phyloP scores from a whole-genome alignment of 176 grass and related monocot species.

The Musa schizocarpa region DNA sequence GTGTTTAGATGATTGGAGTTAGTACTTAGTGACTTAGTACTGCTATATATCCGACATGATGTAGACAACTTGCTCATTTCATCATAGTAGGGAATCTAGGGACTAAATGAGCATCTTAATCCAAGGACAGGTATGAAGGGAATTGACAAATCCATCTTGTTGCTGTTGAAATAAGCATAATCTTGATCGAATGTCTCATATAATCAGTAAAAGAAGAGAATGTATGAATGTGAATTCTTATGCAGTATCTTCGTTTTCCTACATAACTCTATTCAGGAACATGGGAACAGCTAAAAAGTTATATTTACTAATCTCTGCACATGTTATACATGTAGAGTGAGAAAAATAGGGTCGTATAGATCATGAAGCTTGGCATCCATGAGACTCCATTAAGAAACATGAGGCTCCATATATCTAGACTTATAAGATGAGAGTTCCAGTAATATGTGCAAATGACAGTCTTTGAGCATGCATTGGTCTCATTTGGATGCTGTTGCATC shows the following conservation, averaged over 20 bases:
- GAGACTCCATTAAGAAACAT: too few relatives aligned
- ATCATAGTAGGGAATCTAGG: neutral
- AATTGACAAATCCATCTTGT: neutral
- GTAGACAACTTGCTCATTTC: too few relatives aligned
- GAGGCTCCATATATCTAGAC: too few relatives aligned
- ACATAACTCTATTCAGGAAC: too few relatives aligned
- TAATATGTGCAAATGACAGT: neutral
- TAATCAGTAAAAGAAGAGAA: neutral
- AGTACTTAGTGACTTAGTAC: too few relatives aligned
- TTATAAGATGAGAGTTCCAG: too few relatives aligned
- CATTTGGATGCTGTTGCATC: neutral
- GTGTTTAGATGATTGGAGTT: neutral
- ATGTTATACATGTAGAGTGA: neutral
- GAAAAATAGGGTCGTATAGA: neutral
- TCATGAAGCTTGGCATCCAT: neutral
- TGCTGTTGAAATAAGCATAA: neutral
- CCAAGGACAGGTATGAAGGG: neutral
- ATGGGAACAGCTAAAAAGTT: neutral
- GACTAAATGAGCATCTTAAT: neutral
- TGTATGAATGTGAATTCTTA: too few relatives aligned
- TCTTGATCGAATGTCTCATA: neutral
- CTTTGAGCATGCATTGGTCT: neutral
- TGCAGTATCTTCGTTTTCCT: neutral
- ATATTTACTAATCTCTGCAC: neutral
- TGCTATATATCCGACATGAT: too few relatives aligned